A percentile compares a stretch with the other conserved stretches of the same genome.
Conservation (phyloP, 2,329 filamentous ascomycete genomes). For the Aspergillus tubingensis region DNA sequence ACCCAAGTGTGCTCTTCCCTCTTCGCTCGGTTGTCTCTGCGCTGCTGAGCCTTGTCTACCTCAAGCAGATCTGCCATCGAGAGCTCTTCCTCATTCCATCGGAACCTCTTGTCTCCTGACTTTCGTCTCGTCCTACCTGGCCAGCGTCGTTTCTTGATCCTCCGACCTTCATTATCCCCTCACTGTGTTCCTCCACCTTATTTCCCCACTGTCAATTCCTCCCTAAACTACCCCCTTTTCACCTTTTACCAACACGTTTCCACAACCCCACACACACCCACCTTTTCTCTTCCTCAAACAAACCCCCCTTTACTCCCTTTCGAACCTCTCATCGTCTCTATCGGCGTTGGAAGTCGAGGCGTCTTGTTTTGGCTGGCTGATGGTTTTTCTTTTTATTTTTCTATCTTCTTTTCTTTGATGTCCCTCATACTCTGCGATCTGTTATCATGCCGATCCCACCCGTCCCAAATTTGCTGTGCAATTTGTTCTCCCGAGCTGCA, state of each 20-base stretch:
- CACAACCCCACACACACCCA: slow-evolving; percentile 3
- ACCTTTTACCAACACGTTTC: neutral
- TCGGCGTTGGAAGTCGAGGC: slow-evolving; percentile 44
- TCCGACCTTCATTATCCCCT: neutral
- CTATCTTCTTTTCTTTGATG: neutral
- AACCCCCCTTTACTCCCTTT: slow-evolving; percentile 25
- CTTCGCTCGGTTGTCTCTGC: slow-evolving; percentile 2
- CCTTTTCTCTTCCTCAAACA: slow-evolving; percentile 18
- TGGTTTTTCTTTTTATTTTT: slow-evolving; percentile 22
- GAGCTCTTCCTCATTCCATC: neutral
- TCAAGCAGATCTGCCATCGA: slow-evolving; percentile 1
- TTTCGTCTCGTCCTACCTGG: neutral
- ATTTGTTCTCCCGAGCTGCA: slow-evolving; percentile 11
- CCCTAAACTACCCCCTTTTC: neutral
- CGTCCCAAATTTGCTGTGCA: slow-evolving; percentile 37
- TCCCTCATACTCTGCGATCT: slow-evolving; percentile 12
- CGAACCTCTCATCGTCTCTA: slow-evolving; percentile 35
- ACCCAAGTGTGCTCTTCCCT: neutral
- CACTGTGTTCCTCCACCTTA: neutral
- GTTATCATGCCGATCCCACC: slow-evolving; percentile 33
- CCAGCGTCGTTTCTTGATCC: neutral
- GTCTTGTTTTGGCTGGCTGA: slow-evolving; percentile 40
- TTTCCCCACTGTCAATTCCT: neutral
- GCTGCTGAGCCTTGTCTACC: neutral
- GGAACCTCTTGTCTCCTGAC: neutral